Percentiles rank a stretch among this genome's conserved stretches.
phyloP scores from a whole-genome alignment of 345 rosid genomes.

The Balakata baccata region DNA sequence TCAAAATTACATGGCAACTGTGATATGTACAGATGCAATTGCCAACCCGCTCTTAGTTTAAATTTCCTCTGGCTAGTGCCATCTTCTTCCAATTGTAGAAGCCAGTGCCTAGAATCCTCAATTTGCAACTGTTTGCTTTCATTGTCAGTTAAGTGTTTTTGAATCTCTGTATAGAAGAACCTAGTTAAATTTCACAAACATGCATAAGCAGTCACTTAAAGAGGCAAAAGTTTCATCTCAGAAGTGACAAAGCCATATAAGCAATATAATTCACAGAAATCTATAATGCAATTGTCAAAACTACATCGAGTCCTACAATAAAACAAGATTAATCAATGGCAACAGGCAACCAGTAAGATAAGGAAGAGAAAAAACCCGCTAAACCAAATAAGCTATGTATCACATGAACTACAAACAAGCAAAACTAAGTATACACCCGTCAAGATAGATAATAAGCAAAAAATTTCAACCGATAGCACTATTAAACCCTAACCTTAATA shows the following conservation, averaged over 20 bases:
- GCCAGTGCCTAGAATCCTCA: slow-evolving; percentile 21
- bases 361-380: neutral
- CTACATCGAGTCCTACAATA: too few species aligned
- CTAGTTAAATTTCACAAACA: slow-evolving; percentile 30
- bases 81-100: slow-evolving; percentile 39
- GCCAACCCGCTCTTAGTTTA: slow-evolving; percentile 55
- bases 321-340: neutral
- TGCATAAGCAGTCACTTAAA: neutral
- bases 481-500: slow-evolving; percentile 46
- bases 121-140: slow-evolving; percentile 23
- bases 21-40: slow-evolving; percentile 75
- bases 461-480: neutral
- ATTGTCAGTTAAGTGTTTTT: slow-evolving; percentile 23
- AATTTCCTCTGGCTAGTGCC: slow-evolving; percentile 35
- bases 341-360: neutral
- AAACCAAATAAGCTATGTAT: neutral
- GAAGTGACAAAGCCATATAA: neutral
- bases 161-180: slow-evolving; percentile 71
- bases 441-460: neutral
- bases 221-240: neutral
- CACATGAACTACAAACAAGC: neutral
- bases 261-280: neutral
- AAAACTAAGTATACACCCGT: neutral
- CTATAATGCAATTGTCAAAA: neutral
- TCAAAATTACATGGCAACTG: slow-evolving; percentile 80